These are phyloP conservation scores for Aspergillus steynii DNA, from an alignment of 495 filamentous ascomycete species.

Conservation along the genomic window DNA sequence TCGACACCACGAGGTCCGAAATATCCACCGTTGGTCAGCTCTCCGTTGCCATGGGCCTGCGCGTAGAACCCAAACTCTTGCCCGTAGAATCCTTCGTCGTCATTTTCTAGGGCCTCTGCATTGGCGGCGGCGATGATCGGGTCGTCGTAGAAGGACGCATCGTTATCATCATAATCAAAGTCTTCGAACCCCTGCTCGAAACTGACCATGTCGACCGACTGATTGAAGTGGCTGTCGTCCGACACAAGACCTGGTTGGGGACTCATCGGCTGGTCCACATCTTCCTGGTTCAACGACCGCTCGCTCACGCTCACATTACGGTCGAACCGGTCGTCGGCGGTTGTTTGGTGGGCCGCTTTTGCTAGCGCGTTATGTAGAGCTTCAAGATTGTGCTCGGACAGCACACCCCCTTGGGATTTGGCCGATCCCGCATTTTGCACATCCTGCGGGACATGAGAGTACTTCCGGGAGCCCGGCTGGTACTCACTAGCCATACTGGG, in stretches of 20 bases:
- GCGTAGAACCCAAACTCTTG: conserved; percentile 99
- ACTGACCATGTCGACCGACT: conserved; percentile 35
- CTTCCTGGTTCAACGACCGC: conserved; percentile 39
- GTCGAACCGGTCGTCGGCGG: conserved; percentile 66
- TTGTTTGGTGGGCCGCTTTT: conserved; percentile 71
- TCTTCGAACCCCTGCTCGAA: conserved; percentile 57
- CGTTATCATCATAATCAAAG: conserved; percentile 53
- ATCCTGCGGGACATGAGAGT: conserved; percentile 29
- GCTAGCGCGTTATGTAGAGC: conserved; percentile 82
- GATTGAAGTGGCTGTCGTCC: conserved; percentile 48
- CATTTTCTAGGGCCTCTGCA: conserved; percentile 86
- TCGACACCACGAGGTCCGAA: conserved; percentile 72
- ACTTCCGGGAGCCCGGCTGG: conserved; percentile 22
- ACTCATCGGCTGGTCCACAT: conserved; percentile 36
- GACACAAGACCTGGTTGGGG: conserved; percentile 51
- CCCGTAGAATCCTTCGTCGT: conserved; percentile 91
- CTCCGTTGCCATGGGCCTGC: conserved; percentile 49
- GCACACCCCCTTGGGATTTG: conserved; percentile 39
- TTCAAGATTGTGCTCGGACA: conserved; percentile 61
- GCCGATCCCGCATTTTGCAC: conserved; percentile 32
- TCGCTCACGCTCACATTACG: conserved; percentile 51
- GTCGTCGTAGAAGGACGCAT: conserved; percentile 74
- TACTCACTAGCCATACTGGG: conserved; percentile 46
- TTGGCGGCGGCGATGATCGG: conserved; percentile 93
- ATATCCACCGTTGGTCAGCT: conserved; percentile 83